Evolutionary conservation across 345 rosid genomes (phyloP), one percentile per base, ranked within the genome.

Genomic region (Eucalyptus urophylla): DNA sequence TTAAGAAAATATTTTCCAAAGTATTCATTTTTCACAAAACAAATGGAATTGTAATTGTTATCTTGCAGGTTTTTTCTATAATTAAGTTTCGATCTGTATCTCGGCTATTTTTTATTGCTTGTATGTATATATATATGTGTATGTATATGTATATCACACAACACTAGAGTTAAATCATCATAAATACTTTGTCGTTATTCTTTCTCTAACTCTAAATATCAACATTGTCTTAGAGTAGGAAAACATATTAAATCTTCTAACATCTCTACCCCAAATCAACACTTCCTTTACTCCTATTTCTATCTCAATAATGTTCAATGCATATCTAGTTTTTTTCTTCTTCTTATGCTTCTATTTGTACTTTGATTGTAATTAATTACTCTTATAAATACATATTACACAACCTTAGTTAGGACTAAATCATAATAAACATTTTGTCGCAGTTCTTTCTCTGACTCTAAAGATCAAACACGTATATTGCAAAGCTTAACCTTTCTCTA

Each of bases 211-310:
- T 40, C 47, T 76, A 40, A 76, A 76, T 6, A 76, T 76, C 47
- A 76, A 40, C 14, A 40, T 2, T 0, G 81, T 72, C 1, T 72
- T 11, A 3, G 5, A 72, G 14, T 0, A 37, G 5, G 45, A 76
- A 76, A 76, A 37, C 15, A 0, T 14, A 72, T 37, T 2, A 76
- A 40, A 37, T 76, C 25, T 13, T 76, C 24, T 4, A 76, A 22
- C 14, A 21, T 76, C 15, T 37, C 83, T 37, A 11, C 8, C 47
- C 27, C 29, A 76, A 6, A 76, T 21, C 47, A 76, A 76, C 85
- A 76, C 15, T 2, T 76, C 47, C 47, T 76, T 76, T 40, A 21
- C 47, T 76, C 47, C 5, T 76, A 21, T 76, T 76, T 76, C 15
- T 76, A 40, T 40, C 47, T 76, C 85, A 76, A 76, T 22, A 37